Evolutionary conservation across 495 filamentous ascomycete genomes (phyloP), one percentile per base, ranked within the genome.

Genomic region (Filosporella fistucella): DNA sequence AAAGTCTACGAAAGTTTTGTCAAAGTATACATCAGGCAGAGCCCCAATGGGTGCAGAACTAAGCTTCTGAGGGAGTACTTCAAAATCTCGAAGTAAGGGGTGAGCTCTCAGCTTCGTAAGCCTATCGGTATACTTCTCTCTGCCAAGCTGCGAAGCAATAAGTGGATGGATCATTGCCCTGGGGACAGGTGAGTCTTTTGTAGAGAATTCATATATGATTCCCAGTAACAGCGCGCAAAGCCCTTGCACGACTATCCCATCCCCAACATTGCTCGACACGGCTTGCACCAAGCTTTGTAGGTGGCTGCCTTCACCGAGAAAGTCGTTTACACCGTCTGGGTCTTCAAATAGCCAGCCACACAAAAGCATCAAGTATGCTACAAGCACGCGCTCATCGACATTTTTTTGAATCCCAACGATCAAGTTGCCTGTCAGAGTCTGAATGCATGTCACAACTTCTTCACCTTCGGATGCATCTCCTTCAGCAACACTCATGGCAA

Each of bases 201-300:
- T 95, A 16, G 91, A 96, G 56, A 97, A 99, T 58, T 99, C 93
- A 59, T 97, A 99, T 20, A 95, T 70, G 25, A 95, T 86, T 26
- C 91, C 94, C 4, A 96, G 70, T 3, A 97, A 68, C 54, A 88
- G 78, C 11, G 89, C 85, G 62, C 83, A 90, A 16, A 99, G 71
- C 1, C 93, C 93, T 52, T 87, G 84, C 17, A 89, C 72, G 35
- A 96, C 68, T n/a, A 71, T 67, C 30, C 76, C 74, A 13, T 77
- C 75, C 17, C 62, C 66, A 26, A 70, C 66, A 45, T 79, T 80
- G 42, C 80, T 77, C 24, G 83, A 78, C 25, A 83, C 79, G 29
- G 84, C 80, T 17, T 64, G 62, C 21, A 95, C 75, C 11, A 98
- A 76, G 18, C 81, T 86, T 59, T 95, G 88, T 12, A 96, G 75